A percentile compares a stretch with the other conserved stretches of the same genome.
Conservation (phyloP, 345 rosid species). For the Trapa bicornis region DNA sequence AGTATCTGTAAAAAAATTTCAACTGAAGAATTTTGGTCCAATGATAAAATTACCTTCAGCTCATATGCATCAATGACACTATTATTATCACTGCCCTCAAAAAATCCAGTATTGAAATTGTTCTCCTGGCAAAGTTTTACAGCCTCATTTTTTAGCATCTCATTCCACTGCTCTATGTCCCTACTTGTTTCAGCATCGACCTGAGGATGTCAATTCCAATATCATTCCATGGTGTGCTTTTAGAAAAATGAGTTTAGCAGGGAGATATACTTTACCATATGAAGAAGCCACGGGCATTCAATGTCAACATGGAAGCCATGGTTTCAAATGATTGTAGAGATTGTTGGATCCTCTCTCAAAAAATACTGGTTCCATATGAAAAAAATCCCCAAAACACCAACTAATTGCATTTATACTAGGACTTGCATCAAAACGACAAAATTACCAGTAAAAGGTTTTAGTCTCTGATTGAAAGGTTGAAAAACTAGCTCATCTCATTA, state of each 20-base stretch:
- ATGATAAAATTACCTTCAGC: conserved; percentile 57
- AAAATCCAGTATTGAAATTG: conserved; percentile 83
- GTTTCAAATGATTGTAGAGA: too few species aligned
- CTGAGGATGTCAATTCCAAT: conserved; percentile 19
- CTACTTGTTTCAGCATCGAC: conserved; percentile 73
- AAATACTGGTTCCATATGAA: too few species aligned
- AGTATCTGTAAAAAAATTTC: not conserved
- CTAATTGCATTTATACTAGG: too few species aligned
- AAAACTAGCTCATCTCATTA: too few species aligned
- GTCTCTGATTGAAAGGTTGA: too few species aligned
- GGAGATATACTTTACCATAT: not conserved
- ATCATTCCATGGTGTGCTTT: not conserved
- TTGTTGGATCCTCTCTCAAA: too few species aligned
- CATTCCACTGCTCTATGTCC: conserved; percentile 97
- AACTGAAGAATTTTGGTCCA: not conserved
- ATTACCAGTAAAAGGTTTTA: too few species aligned
- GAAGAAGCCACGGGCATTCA: too few species aligned
- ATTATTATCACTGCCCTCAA: conserved; percentile 80
- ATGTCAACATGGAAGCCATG: too few species aligned
- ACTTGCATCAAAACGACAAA: too few species aligned
- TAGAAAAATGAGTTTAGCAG: not conserved
- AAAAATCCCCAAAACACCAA: too few species aligned
- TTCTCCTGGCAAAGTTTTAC: conserved; percentile 89
- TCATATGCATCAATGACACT: conserved; percentile 85
- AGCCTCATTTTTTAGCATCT: conserved; percentile 73